Conservation (phyloP, 2,329 filamentous ascomycete species). For the Penicillium sp. region DNA sequence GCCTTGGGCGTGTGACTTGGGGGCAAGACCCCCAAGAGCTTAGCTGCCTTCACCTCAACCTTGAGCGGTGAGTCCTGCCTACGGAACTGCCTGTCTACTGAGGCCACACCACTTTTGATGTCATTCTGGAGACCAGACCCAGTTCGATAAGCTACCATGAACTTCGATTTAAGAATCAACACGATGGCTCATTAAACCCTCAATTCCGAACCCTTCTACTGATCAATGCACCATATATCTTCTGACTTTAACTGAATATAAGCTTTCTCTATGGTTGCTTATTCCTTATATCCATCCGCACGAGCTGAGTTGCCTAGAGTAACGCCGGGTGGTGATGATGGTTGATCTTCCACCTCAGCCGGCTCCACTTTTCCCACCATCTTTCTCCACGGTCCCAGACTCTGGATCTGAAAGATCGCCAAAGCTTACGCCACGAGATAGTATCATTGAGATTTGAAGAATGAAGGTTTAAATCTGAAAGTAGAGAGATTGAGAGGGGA, state of each 20-base stretch:
- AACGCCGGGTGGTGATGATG: neutral
- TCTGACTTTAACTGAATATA: neutral
- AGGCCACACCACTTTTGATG: slow-evolving; percentile 28
- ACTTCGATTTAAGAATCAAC: slow-evolving; percentile 9
- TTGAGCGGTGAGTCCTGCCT: neutral
- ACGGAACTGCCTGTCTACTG: neutral
- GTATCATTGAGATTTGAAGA: neutral
- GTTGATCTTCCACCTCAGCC: slow-evolving; percentile 24
- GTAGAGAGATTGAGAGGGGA: neutral
- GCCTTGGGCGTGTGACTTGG: neutral
- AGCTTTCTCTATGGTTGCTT: neutral
- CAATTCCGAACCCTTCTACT: too few species aligned
- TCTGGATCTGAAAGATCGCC: neutral
- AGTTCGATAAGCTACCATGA: slow-evolving; percentile 26
- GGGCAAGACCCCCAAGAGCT: neutral
- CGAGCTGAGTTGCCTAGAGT: slow-evolving; percentile 4
- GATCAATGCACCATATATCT: neutral
- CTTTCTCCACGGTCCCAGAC: slow-evolving; percentile 17
- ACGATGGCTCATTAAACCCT: neutral
- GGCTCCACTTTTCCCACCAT: slow-evolving; percentile 25
- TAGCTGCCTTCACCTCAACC: neutral
- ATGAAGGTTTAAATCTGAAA: neutral
- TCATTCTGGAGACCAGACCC: slow-evolving; percentile 30
- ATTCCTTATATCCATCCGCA: neutral
- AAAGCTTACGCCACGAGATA: neutral